phyloP scores from a whole-genome alignment of 495 filamentous ascomycete genomes.

The Aspergillus ostianus region DNA sequence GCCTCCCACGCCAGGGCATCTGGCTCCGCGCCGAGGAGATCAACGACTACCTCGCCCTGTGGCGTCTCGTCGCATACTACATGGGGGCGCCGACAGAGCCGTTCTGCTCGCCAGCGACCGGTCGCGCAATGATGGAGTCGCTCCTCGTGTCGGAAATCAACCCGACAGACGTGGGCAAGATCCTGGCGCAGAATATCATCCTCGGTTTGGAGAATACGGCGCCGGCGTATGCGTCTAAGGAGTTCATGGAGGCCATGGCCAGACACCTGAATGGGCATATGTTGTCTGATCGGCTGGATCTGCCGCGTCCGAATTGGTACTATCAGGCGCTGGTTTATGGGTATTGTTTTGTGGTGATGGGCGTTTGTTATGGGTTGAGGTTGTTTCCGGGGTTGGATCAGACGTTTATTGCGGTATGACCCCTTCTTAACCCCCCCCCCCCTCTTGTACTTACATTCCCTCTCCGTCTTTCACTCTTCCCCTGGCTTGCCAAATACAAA shows the following conservation, averaged over 20 bases:
- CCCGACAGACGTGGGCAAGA: slow-evolving; percentile 57
- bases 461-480: not conserved
- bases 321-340: slow-evolving; percentile 62
- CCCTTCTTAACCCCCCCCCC: no score
- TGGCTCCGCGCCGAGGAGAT: slow-evolving; percentile 61
- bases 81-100: slow-evolving; percentile 63
- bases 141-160: slow-evolving; percentile 60
- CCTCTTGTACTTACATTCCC: no score
- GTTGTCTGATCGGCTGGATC: slow-evolving; percentile 57
- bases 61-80: slow-evolving; percentile 71
- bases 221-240: slow-evolving; percentile 58
- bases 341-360: slow-evolving; percentile 66
- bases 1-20: slow-evolving; percentile 71
- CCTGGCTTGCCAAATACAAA: not conserved
- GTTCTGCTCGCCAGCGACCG: slow-evolving; percentile 53
- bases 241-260: slow-evolving; percentile 64
- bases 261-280: slow-evolving; percentile 68
- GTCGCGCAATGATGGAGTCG: slow-evolving; percentile 63
- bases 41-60: slow-evolving; percentile 68
- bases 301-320: slow-evolving; percentile 54
- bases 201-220: slow-evolving; percentile 58
- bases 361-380: slow-evolving; percentile 52
- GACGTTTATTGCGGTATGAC: slow-evolving; percentile 52
- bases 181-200: slow-evolving; percentile 75
- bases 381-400: slow-evolving; percentile 57